Base-by-base conservation (phyloP, 2,329 filamentous ascomycete genomes). In the Talaromyces sp. region DNA sequence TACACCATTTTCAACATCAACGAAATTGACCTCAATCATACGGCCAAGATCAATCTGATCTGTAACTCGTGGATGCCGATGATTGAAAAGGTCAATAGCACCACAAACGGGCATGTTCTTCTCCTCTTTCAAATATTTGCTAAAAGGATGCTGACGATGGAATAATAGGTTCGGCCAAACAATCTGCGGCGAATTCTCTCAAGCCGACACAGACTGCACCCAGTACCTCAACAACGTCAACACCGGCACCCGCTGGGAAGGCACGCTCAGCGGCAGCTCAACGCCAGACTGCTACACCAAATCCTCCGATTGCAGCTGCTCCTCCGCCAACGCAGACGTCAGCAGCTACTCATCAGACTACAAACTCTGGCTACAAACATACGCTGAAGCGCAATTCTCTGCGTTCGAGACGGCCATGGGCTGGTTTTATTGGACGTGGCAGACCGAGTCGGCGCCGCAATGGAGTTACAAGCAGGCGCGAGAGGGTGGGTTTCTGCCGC, bases 381-480 rank as follows among this genome's bases (percentile, higher is more conserved):
- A 98, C 77, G 95, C 95, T 5, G 89, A 96, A 77, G 95, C 93
- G 60, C 95, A 99, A 80, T 99, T 99, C 91, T 83, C 88, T 69
- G 91, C 88, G 64, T 99, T 98, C 72, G 93, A 98, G 76, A 87
- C 88, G 66, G 92, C 91, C 5, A 95, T 90, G 88, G 95, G 95
- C 56, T 99, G 95, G 95, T 97, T 96, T 79, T 99, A 99, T 79
- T 99, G 95, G 95, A 98, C 93, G 37, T 96, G 95, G 93, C 86
- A 92, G 77, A 96, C 93, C 33, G 93, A 98, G 80, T 83, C 78
- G 67, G 88, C 90, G 56, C 82, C 87, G 64, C 92, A 97, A 78
- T 99, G 95, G 95, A 96, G 92, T 74, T 79, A 77, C 55, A 73
- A 70, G 9, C 73, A 72, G 1, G 75, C 72, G 0, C 96, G 95